Evolutionary conservation across 768 basidiomycete genomes (phyloP), one percentile per base, ranked within the genome.

Genomic region (Tulasnella sp.): DNA sequence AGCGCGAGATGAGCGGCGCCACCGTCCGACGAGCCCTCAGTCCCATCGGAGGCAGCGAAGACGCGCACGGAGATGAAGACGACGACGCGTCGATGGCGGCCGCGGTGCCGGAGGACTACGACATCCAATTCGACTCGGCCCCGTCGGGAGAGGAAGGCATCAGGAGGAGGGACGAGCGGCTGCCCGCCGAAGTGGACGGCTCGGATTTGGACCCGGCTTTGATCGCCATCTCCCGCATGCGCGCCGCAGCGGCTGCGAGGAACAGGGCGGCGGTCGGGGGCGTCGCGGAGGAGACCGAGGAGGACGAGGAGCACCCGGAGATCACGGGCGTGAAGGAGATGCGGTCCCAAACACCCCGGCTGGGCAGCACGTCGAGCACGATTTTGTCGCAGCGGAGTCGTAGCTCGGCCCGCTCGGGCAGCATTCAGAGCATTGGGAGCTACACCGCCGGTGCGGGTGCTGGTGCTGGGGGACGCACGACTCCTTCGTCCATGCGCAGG

Each of bases 81-180:
- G 44, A 44, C 3, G 3, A 9, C n/a, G n/a, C n/a, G n/a, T n/a
- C n/a, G n/a, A n/a, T n/a, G 46, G 1, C 18, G 16, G 46, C 16
- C 12, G 16, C 46, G 12, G 64, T 14, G 1, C 41, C 12, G 41
- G 48, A 44, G 48, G 40, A 50, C 16, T 44, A 75, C 28, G 48
- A 75, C 40, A 50, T 75, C 74, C 74, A 75, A 42, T 75, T 75
- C 41, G 42, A 75, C 31, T 50, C 48, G 11, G 41, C 74, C n/a
- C 24, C 11, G 11, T 41, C 8, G 16, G 31, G 42, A 20, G 74
- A n/a, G 24, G 24, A 28, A 24, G n/a, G 4, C 3, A 37, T 11
- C 6, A 8, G 34, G 28, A 18, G 24, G 28, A 37, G 34, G 31
- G 34, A 69, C 16, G 64, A 37, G 2, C 0, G n/a, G 58, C 18